These are phyloP conservation scores for Otatea glauca DNA, from an alignment of 176 grass and related monocot genomes.

Conservation along the genomic window DNA sequence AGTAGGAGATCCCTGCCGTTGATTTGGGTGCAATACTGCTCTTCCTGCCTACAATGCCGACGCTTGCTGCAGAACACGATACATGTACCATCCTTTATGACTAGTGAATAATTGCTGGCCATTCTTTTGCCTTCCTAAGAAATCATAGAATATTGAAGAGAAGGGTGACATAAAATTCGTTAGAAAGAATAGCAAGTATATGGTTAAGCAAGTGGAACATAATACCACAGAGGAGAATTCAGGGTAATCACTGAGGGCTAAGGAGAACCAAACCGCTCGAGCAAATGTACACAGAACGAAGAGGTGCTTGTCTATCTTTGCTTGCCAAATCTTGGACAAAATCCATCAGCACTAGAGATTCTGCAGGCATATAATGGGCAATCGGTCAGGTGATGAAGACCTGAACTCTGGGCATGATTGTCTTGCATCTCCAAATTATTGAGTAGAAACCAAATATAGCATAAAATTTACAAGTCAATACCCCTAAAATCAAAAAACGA, in stretches of 20 bases:
- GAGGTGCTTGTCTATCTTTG: not conserved
- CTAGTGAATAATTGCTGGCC: not conserved
- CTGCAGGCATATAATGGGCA: not conserved
- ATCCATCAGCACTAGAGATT: not conserved
- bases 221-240: not conserved
- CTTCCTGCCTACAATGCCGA: not conserved
- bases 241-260: not conserved
- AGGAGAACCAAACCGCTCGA: not conserved
- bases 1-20: not conserved
- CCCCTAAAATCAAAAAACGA: not conserved
- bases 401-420: not conserved
- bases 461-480: not conserved
- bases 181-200: not conserved
- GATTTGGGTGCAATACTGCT: not conserved
- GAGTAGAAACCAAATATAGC: conserved; percentile 14
- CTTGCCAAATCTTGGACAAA: not conserved
- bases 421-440: not conserved
- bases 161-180: not conserved
- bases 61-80: not conserved
- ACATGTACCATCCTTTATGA: not conserved
- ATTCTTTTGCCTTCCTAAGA: not conserved
- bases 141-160: not conserved
- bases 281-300: not conserved
- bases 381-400: not conserved
- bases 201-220: not conserved